Percentiles rank a stretch among this genome's conserved stretches.
Conservation (phyloP, 257 asterid species). For the Solanum chaucha region DNA sequence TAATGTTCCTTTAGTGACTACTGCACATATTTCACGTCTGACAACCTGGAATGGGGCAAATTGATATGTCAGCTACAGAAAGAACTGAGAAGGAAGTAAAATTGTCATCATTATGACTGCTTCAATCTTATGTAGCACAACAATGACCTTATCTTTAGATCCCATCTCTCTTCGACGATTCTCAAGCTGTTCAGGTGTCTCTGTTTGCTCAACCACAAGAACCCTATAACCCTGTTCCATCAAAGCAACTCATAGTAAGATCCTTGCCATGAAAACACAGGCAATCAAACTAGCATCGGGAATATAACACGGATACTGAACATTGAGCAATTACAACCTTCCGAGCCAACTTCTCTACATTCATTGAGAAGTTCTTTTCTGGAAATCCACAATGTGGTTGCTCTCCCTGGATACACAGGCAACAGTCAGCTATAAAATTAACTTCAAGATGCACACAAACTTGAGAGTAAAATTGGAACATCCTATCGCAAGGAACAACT, state of each 20-base stretch:
- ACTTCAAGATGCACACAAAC: not conserved
- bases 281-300: not conserved
- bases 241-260: conserved; percentile 9
- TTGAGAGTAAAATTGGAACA: not conserved
- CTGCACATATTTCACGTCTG: conserved; percentile 88
- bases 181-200: conserved; percentile 96
- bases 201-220: conserved; percentile 98
- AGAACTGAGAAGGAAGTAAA: not conserved
- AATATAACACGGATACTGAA: not conserved
- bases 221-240: conserved; percentile 77
- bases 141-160: conserved; percentile 77
- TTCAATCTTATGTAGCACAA: not conserved
- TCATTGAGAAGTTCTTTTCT: conserved; percentile 80
- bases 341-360: conserved; percentile 80
- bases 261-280: not conserved
- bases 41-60: conserved; percentile 60
- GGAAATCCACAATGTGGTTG: conserved; percentile 99
- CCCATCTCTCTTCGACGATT: conserved; percentile 82
- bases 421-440: not conserved
- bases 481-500: not conserved
- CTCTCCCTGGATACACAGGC: conserved; percentile 61
- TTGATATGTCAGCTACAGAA: conserved; percentile 9
- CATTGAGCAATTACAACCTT: conserved; percentile 40
- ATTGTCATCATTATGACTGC: not conserved
- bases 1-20: conserved; percentile 89